phyloP scores from a whole-genome alignment of 768 basidiomycete genomes.

The Basidioascus undulatus region DNA sequence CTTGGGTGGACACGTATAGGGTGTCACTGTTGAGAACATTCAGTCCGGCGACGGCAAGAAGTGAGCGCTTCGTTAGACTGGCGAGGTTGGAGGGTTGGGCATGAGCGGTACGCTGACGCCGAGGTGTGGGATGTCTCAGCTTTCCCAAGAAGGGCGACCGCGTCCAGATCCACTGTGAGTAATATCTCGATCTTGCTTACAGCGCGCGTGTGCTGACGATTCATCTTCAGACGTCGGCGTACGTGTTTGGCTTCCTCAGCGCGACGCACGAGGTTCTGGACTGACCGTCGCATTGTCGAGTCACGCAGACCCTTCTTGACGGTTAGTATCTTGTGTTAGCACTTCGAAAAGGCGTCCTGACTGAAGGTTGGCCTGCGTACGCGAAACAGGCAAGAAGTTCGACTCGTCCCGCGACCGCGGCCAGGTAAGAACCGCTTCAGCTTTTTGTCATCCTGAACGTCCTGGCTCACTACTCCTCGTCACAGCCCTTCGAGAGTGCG shows the following conservation, averaged over 20 bases:
- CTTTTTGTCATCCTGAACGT: neutral
- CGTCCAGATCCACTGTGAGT: neutral
- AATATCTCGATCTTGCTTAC: neutral
- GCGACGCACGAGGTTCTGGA: too few relatives aligned
- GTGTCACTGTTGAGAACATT: constrained; percentile 39
- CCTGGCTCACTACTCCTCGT: too few relatives aligned
- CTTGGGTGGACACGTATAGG: too few relatives aligned
- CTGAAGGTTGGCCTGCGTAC: too few relatives aligned
- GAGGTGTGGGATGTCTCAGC: too few relatives aligned
- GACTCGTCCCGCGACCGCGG: constrained; percentile 36
- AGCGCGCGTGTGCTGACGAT: neutral
- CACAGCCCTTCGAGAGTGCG: too few relatives aligned
- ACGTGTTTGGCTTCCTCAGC: neutral
- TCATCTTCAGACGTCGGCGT: neutral
- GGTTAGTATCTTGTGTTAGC: too few relatives aligned
- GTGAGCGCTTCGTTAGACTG: neutral
- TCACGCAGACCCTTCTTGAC: neutral
- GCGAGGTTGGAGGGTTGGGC: neutral
- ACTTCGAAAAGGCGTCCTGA: too few relatives aligned
- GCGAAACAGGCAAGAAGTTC: constrained; percentile 24
- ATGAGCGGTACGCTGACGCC: too few relatives aligned
- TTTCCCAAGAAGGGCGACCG: constrained; percentile 40
- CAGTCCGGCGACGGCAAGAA: constrained; percentile 32
- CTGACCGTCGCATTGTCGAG: neutral
- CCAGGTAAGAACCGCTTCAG: constrained; percentile 13